A percentile compares a stretch with the other conserved stretches of the same genome.
These are phyloP conservation scores for Blastobotrys buckinghamii DNA, from an alignment of 1,139 yeast genomes.

Conservation along the genomic window DNA sequence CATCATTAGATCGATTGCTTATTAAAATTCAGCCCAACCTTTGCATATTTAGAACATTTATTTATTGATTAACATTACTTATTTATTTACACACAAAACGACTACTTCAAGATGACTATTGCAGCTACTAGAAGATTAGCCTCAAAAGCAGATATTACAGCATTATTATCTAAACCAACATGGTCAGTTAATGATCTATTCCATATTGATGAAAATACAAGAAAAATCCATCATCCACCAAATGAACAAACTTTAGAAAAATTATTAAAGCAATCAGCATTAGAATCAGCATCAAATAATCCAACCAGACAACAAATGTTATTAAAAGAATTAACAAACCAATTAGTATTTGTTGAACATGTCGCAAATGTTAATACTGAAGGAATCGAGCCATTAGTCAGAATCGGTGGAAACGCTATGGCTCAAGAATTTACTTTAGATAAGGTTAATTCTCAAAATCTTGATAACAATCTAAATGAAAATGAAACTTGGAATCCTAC, in stretches of 20 bases:
- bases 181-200: conserved; percentile 28
- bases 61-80: neutral
- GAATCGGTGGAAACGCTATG: conserved; percentile 26
- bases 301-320: conserved; percentile 20
- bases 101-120: neutral
- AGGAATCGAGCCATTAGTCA: conserved; percentile 30
- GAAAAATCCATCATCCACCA: conserved; percentile 15
- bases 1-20: no score
- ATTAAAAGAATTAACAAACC: conserved; percentile 29
- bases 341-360: conserved; percentile 34
- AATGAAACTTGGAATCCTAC: conserved; percentile 29
- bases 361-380: conserved; percentile 31
- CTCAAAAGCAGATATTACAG: conserved; percentile 16
- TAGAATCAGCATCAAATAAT: conserved; percentile 20
- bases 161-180: conserved; percentile 22
- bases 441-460: neutral
- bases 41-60: neutral
- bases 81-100: neutral
- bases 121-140: conserved; percentile 2
- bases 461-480: conserved; percentile 13
- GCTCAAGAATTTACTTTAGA: conserved; percentile 16
- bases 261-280: conserved; percentile 27
- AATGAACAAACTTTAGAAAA: conserved; percentile 23
- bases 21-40: no score
- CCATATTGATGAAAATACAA: conserved; percentile 12